Evolutionary conservation across 495 filamentous ascomycete genomes (phyloP).

Genomic region (Penicillium lividum): DNA sequence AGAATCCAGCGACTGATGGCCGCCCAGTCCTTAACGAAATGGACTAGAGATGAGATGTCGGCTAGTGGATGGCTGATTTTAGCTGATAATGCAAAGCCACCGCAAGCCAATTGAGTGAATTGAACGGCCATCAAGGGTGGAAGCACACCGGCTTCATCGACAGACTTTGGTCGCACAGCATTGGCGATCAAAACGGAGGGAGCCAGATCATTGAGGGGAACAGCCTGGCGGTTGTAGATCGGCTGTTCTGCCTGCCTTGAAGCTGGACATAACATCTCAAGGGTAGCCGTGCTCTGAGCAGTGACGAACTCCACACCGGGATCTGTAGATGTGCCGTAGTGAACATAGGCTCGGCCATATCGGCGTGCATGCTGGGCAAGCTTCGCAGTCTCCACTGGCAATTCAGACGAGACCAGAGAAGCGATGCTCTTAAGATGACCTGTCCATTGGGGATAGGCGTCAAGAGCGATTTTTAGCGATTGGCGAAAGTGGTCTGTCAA

Average conservation of each 20-base stretch:
- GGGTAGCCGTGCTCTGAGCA: constrained; percentile 21
- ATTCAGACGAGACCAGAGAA: constrained; percentile 9
- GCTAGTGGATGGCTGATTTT: constrained; percentile 48
- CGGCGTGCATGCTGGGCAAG: constrained; percentile 28
- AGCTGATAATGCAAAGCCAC: constrained; percentile 43
- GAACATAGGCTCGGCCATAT: constrained; percentile 35
- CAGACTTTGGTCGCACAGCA: neutral
- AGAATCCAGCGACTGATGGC: constrained; percentile 23
- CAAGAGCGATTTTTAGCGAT: constrained; percentile 26
- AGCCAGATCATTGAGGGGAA: constrained; percentile 17
- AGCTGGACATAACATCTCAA: constrained; percentile 32
- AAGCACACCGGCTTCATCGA: constrained; percentile 7
- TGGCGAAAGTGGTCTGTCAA: constrained; percentile 23
- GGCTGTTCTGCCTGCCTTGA: constrained; percentile 25
- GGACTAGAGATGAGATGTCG: constrained; percentile 47
- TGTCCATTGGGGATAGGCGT: constrained; percentile 36
- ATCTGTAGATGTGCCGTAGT: constrained; percentile 34
- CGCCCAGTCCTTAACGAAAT: constrained; percentile 51
- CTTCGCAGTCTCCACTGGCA: neutral
- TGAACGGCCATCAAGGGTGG: constrained; percentile 38
- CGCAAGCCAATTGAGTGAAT: constrained; percentile 40
- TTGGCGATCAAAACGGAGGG: constrained; percentile 13
- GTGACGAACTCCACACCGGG: constrained; percentile 38
- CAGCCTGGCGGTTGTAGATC: constrained; percentile 27
- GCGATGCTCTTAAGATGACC: constrained; percentile 28